Base-by-base conservation (phyloP, 2,329 filamentous ascomycete genomes). In the Trichoderma atroviride region DNA sequence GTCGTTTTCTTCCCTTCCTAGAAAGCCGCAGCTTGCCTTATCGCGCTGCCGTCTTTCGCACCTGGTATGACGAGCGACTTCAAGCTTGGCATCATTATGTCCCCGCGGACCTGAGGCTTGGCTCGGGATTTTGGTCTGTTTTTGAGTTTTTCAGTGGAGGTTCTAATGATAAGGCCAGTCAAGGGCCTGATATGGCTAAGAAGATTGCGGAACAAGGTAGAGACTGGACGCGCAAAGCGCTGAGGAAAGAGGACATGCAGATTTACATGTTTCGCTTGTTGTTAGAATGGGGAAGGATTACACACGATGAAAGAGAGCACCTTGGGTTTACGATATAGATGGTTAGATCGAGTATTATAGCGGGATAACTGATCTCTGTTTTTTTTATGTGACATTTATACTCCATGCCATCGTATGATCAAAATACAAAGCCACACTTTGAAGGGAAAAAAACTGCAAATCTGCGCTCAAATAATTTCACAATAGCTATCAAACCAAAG, bases 251-350 rank as follows among this genome's bases (percentile, higher is more conserved):
- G 77, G 91, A 93, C 74, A 92, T 91, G 87, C 89, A 92, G 78
- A 84, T 93, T 10, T 94, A 93, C 75, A 84, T 92, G 78, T 94
- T 93, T 74, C 80, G 91, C 50, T 75, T 93, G 72, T 76, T 93
- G 74, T 78, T 93, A 37, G 91, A 93, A 79, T 93, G 90, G 88
- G 89, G 84, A 0, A 79, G 90, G 70, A 74, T 92, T 19, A 85
- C 88, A 19, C 84, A 89, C 78, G 89, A 91, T 74, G 72, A 79
- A 33, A 75, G 83, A 70, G 82, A 83, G 31, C 73, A 76, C 11
- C 69, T 81, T 76, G 78, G 7, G 82, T 70, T 68, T 63, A 19
- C 40, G 7, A 7, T 62, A 22, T 27, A 47, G 19, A 47, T 0
- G 22, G n/a, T 14, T 5, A 31, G 3, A 14, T 11, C 22, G 35